phyloP scores from a whole-genome alignment of 2,329 filamentous ascomycete species.

The Ascocoryne sarcoides region DNA sequence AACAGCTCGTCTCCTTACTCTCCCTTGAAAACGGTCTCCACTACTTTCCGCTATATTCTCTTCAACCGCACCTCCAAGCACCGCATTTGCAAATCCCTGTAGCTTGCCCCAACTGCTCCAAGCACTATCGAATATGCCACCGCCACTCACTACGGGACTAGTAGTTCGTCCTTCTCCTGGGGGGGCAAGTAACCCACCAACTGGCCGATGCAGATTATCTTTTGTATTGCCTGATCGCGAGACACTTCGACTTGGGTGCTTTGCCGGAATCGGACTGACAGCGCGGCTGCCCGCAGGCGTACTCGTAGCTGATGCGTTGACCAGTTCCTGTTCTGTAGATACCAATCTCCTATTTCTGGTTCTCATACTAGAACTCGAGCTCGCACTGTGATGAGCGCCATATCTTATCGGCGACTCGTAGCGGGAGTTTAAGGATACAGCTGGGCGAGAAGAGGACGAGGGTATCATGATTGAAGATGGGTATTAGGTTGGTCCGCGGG shows the following conservation, averaged over 20 bases:
- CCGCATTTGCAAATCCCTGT: slow-evolving; percentile 27
- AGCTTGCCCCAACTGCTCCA: slow-evolving; percentile 23
- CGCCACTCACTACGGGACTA: not conserved
- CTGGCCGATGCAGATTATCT: not conserved
- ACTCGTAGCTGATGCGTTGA: slow-evolving; percentile 20
- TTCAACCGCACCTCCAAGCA: slow-evolving; percentile 23
- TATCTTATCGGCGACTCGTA: not conserved
- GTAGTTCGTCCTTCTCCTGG: slow-evolving; percentile 1
- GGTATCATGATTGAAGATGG: slow-evolving; percentile 12
- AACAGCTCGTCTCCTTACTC: slow-evolving; percentile 8
- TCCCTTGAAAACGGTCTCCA: slow-evolving; percentile 1
- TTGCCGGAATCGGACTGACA: slow-evolving; percentile 41
- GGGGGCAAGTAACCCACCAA: slow-evolving; percentile 1
- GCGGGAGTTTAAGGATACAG: not conserved
- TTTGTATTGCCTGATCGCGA: slow-evolving; percentile 1
- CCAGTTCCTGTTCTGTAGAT: slow-evolving; percentile 25
- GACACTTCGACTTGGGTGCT: slow-evolving; percentile 28
- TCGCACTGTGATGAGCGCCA: not conserved
- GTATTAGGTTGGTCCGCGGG: slow-evolving; percentile 13
- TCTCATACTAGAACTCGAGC: slow-evolving; percentile 18
- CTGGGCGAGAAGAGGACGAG: slow-evolving; percentile 4
- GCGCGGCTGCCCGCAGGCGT: slow-evolving; percentile 35
- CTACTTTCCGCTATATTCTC: slow-evolving; percentile 9
- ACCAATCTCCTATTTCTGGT: slow-evolving; percentile 25
- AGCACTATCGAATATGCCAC: slow-evolving; percentile 1